Percentiles rank a stretch among this genome's conserved stretches.
These are phyloP conservation scores for Aaosphaeria arxii DNA, from an alignment of 2,329 filamentous ascomycete genomes.

Conservation along the genomic window DNA sequence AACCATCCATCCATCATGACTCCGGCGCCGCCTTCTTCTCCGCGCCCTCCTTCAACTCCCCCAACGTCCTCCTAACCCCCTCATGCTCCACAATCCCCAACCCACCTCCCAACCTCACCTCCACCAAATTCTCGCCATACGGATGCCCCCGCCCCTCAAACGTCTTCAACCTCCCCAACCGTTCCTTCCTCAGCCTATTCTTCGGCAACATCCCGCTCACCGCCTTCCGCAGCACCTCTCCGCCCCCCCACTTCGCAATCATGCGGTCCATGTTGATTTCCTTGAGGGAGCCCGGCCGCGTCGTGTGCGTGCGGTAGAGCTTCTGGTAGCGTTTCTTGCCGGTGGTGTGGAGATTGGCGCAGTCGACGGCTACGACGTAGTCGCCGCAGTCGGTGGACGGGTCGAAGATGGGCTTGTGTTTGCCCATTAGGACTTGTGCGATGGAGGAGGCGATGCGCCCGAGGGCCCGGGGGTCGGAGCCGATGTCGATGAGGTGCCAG, in stretches of 20 bases:
- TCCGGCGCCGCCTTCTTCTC: neutral
- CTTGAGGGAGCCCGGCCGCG: constrained; percentile 80
- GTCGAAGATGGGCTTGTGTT: constrained; percentile 97
- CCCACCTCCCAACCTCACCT: constrained; percentile 52
- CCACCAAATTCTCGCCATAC: constrained; percentile 83
- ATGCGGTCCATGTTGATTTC: constrained; percentile 91
- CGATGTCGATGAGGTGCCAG: constrained; percentile 87
- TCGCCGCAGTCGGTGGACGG: constrained; percentile 98
- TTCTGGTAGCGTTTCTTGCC: constrained; percentile 93
- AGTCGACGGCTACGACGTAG: constrained; percentile 94
- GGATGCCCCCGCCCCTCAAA: constrained; percentile 93
- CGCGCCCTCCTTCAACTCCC: neutral
- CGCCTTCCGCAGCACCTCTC: constrained; percentile 85
- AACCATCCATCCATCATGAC: neutral
- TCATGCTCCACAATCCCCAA: constrained; percentile 31
- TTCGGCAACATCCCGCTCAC: constrained; percentile 98
- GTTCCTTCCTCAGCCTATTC: constrained; percentile 84
- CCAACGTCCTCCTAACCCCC: constrained; percentile 38
- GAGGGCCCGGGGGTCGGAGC: constrained; percentile 68
- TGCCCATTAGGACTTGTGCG: constrained; percentile 88
- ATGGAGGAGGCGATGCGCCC: constrained; percentile 87
- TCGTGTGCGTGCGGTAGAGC: constrained; percentile 92
- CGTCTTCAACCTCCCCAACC: constrained; percentile 85
- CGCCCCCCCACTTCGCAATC: constrained; percentile 90
- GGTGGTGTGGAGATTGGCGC: constrained; percentile 80